Base-by-base conservation (phyloP, 176 grass and related monocot species). In the barley (Hordeum vulgare) region DNA sequence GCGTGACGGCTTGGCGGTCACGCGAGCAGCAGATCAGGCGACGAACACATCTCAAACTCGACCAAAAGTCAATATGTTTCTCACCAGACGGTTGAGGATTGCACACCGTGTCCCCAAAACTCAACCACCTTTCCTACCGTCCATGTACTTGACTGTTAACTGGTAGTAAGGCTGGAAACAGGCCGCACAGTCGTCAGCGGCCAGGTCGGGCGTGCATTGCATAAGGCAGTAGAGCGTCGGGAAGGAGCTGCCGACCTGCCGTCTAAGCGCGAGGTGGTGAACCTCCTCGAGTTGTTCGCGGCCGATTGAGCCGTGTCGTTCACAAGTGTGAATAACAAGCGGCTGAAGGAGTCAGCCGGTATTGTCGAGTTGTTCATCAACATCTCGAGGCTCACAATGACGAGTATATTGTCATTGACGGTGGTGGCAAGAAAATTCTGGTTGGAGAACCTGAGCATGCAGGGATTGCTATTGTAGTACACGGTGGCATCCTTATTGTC, bases 151-250 rank as follows among this genome's bases (percentile, higher is more conserved):
- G 33, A 24, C 3, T 4, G 9, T 13, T 28, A 0, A 5, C 60
- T 56, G 51, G 51, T 0, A 9, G 12, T 7, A 6, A 76, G n/a
- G 2, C 81, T 51, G 3, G 7, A 84, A 76, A 47, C 86, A 88
- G 11, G 6, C 64, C n/a, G 44, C 61, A 79, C 88, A 93, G 1
- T 76, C 37, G 1, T 24, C 6, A 7, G 61, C 8, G 3, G 60
- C 2, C 72, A 94, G 61, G 66, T 94, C 86, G 41, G 67, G 83
- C 27, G 84, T 87, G 86, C 92, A 94, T 81, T 91, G 89, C 24
- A 34, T 72, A 44, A 94, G 72, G 1, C 84, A 80, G 77, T 94
- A 89, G 24, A 63, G 9, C 0, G 26, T 31, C 27, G 61, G 61
- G 25, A 17, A 13, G 26, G 26, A 29, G 11, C 1, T 17, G 26